Conservation (phyloP, 345 rosid genomes). For the Sisymbrium altissimum region DNA sequence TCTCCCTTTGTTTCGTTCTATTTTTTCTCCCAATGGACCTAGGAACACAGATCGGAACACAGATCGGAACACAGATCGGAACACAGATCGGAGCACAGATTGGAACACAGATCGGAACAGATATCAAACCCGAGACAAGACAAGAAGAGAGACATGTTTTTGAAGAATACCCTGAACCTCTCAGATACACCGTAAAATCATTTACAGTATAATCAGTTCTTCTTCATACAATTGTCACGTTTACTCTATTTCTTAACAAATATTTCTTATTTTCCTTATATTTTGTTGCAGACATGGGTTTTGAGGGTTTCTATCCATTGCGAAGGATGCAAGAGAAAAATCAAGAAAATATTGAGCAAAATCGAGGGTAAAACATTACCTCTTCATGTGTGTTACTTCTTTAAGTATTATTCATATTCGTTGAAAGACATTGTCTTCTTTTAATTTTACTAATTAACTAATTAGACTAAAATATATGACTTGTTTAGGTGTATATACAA, state of each 20-base stretch:
- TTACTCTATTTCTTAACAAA: background rate
- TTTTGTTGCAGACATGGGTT: constrained; percentile 49
- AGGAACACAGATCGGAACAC: constrained; percentile 21
- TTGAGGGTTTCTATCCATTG: constrained; percentile 82
- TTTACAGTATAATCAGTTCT: background rate
- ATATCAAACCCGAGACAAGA: constrained; percentile 49
- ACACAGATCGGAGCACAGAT: constrained; percentile 13
- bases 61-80: constrained; percentile 13
- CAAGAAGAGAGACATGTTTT: constrained; percentile 32
- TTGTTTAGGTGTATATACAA: constrained; percentile 59
- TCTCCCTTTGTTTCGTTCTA: constrained; percentile 9
- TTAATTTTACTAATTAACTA: background rate
- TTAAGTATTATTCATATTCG: background rate
- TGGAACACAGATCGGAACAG: constrained; percentile 22
- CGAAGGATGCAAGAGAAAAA: constrained; percentile 85
- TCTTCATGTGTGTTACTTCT: background rate
- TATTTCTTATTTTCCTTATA: background rate
- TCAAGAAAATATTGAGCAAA: constrained; percentile 61
- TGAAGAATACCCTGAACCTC: constrained; percentile 42
- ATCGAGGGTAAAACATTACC: constrained; percentile 50
- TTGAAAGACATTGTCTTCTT: background rate
- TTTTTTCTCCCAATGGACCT: constrained; percentile 23
- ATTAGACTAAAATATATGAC: background rate
- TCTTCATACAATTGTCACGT: background rate
- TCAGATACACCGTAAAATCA: constrained; percentile 58